A percentile compares a stretch with the other conserved stretches of the same genome.
These are phyloP conservation scores for Syzygium syzygioides DNA, from an alignment of 441 rosid genomes.

Conservation along the genomic window DNA sequence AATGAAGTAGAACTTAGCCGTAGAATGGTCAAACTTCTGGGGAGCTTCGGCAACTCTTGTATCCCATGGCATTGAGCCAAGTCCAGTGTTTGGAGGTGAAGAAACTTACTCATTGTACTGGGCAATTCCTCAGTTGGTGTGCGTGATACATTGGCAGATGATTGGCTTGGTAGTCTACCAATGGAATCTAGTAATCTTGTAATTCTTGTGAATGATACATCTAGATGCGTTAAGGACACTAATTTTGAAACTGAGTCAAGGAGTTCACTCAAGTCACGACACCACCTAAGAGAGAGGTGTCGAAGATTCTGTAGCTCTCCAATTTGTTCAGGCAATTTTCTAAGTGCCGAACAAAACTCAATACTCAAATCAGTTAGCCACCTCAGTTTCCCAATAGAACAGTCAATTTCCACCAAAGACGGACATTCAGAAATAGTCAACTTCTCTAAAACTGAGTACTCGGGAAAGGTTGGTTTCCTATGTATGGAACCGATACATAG, in stretches of 20 bases:
- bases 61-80: too few species aligned
- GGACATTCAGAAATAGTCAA: too few species aligned
- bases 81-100: neutral
- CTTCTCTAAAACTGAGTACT: too few species aligned
- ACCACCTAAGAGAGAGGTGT: neutral
- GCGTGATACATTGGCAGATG: accelerated
- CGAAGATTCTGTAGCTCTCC: accelerated
- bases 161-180: accelerated
- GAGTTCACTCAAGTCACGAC: neutral
- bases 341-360: accelerated
- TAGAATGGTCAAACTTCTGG: too few species aligned
- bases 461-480: too few species aligned
- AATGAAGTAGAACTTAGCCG: accelerated
- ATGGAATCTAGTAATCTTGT: neutral
- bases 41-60: neutral
- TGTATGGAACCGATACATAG: too few species aligned
- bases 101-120: neutral
- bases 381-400: too few species aligned
- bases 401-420: too few species aligned
- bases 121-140: neutral
- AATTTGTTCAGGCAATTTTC: too few species aligned
- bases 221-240: accelerated
- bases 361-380: neutral
- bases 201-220: neutral
- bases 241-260: too few species aligned